phyloP scores from a whole-genome alignment of 306 rosid species.

The Rosa rugosa region DNA sequence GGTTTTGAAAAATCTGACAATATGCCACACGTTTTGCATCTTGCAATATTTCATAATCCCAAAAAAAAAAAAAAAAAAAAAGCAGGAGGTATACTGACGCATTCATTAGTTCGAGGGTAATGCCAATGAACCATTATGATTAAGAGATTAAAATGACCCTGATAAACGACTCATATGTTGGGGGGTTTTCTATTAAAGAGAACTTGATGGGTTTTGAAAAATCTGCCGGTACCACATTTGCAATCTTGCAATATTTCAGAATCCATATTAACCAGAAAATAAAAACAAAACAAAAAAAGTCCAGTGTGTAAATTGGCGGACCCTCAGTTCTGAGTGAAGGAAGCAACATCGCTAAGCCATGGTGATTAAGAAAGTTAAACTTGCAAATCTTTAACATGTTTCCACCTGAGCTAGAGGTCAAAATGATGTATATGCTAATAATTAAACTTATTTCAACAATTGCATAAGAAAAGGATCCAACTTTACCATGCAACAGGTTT shows the following conservation, averaged over 20 bases:
- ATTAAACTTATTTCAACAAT: background rate
- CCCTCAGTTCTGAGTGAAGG: background rate
- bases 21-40: background rate
- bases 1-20: background rate
- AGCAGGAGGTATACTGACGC: background rate
- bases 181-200: background rate
- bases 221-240: background rate
- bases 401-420: background rate
- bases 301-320: background rate
- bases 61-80: background rate
- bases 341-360: background rate
- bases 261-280: background rate
- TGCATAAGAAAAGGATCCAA: background rate
- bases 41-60: background rate
- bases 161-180: background rate
- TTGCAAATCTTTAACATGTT: background rate
- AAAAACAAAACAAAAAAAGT: background rate
- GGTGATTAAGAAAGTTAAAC: background rate
- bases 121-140: background rate
- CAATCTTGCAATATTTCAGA: background rate
- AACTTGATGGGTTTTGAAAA: background rate
- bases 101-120: background rate
- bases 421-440: background rate
- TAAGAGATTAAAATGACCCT: background rate
- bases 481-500: background rate